phyloP scores from a whole-genome alignment of 495 filamentous ascomycete species.

The Penicillium steckii region DNA sequence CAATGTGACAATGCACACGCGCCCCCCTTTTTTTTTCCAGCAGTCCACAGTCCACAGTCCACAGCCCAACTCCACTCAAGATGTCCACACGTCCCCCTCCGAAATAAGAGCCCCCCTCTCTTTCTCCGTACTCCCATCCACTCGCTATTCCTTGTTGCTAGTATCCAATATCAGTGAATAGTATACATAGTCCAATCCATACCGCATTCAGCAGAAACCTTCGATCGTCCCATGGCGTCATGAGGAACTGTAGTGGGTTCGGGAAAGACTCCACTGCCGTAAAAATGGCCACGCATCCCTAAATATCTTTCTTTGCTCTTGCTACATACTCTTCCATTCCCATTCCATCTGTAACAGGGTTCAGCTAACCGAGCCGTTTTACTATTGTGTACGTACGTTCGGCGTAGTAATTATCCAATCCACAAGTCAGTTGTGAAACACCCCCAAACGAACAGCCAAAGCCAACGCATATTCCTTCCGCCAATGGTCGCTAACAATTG shows the following conservation, averaged over 20 bases:
- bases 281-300: conserved; percentile 3
- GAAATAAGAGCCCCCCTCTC: neutral
- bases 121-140: neutral
- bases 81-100: conserved; percentile 3
- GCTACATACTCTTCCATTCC: neutral
- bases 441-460: neutral
- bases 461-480: neutral
- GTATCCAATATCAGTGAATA: too few species aligned
- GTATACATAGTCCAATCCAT: too few species aligned
- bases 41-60: neutral
- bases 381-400: too few species aligned
- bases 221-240: conserved; percentile 14
- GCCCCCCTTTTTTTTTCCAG: conserved; percentile 10
- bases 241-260: conserved; percentile 8
- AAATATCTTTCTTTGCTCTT: conserved; percentile 1
- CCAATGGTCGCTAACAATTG: conserved; percentile 1
- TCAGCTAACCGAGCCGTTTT: conserved; percentile 28
- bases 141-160: conserved; percentile 6
- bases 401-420: conserved; percentile 15
- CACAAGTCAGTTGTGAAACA: conserved; percentile 18
- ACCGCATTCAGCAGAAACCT: conserved; percentile 11
- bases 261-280: conserved; percentile 6
- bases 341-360: conserved; percentile 8
- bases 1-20: conserved; percentile 20
- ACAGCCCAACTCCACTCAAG: too few species aligned